Percentiles rank a stretch among this genome's conserved stretches.
Evolutionary conservation across 495 filamentous ascomycete genomes (phyloP).

Genomic region (Hypomontagnella submonticulosa): DNA sequence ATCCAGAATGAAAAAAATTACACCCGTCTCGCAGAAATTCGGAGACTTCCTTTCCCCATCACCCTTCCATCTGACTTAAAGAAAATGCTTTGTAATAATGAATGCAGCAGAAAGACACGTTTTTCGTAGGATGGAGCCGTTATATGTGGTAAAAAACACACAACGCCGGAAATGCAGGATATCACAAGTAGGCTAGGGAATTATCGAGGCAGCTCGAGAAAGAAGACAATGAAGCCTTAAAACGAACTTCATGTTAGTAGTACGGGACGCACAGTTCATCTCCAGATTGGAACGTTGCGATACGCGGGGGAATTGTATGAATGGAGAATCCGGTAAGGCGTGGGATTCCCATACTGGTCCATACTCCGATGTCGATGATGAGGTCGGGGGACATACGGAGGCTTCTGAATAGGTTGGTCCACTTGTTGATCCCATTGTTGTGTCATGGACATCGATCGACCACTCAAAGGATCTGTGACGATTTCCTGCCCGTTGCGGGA

Average conservation of each 20-base stretch:
- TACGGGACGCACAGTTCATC: slow-evolving; percentile 36
- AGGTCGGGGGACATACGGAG: slow-evolving; percentile 48
- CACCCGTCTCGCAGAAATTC: slow-evolving; percentile 2
- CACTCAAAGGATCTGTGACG: slow-evolving; percentile 47
- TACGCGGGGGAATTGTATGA: slow-evolving; percentile 63
- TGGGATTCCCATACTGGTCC: slow-evolving; percentile 44
- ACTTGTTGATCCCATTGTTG: slow-evolving; percentile 40
- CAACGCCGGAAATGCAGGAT: slow-evolving; percentile 42
- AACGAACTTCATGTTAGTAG: neutral
- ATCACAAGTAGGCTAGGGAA: slow-evolving; percentile 22
- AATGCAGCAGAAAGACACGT: slow-evolving; percentile 9
- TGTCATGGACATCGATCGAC: slow-evolving; percentile 43
- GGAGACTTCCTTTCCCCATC: slow-evolving; percentile 6
- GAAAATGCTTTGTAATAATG: slow-evolving; percentile 25
- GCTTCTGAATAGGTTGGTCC: slow-evolving; percentile 46
- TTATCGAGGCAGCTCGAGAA: slow-evolving; percentile 8
- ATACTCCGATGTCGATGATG: slow-evolving; percentile 55
- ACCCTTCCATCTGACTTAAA: slow-evolving; percentile 3
- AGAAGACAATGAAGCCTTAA: neutral
- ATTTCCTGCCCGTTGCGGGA: slow-evolving; percentile 52
- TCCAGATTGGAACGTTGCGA: slow-evolving; percentile 58
- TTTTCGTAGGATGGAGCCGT: slow-evolving; percentile 6
- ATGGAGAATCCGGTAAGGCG: slow-evolving; percentile 58
- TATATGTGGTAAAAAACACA: slow-evolving; percentile 22
- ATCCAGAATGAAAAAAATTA: slow-evolving; percentile 35